Base-by-base conservation (phyloP, 1,284 basidiomycete genomes). In the Trichosporon faecale region DNA sequence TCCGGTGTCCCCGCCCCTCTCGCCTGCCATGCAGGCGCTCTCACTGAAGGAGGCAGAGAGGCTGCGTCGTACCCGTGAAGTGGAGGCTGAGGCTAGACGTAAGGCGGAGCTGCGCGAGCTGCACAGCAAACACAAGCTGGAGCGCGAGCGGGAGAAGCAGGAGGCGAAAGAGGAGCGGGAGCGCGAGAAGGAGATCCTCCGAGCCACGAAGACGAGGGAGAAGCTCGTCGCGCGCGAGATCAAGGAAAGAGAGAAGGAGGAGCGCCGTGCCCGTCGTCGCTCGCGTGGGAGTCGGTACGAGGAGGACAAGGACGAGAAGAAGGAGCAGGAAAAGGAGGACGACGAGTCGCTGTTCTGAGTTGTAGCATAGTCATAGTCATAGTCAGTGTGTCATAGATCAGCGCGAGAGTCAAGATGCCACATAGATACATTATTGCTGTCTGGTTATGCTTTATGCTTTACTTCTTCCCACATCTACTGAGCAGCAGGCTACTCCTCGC, bases 81-180 rank as follows among this genome's bases (percentile, higher is more conserved):
- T 29, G 3, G 57, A 61, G 57, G 57, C 57, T 8, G 57, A 61
- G 29, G 18, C 7, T 5, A 16, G 57, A 12, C 57, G 57, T 18
- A 61, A n/a, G 18, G 27, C 57, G 6, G 57, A 61, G 27, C 8
- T 61, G 27, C 27, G 29, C 18, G 57, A 61, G 27, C 29, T 61
- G 57, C 57, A 61, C 16, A 31, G 6, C 16, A 61, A 31, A 29
- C 57, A 61, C 29, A 61, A 61, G 18, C 57, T 61, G 6, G 57
- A 61, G 57, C 27, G 57, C 6, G 57, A 61, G 57, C 12, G 57
- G 3, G 57, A 61, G 57, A 61, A 61, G 57, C 57, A 33, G 27
- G 57, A 61, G 29, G 57, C 57, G 6, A 31, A 33, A 3, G 57
- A 61, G 31, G 57, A 61, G 8, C 57, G 57, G 1, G 57, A 61